Base-by-base conservation (phyloP, 1,139 yeast genomes). In the Debaryomycetaceae sp. region DNA sequence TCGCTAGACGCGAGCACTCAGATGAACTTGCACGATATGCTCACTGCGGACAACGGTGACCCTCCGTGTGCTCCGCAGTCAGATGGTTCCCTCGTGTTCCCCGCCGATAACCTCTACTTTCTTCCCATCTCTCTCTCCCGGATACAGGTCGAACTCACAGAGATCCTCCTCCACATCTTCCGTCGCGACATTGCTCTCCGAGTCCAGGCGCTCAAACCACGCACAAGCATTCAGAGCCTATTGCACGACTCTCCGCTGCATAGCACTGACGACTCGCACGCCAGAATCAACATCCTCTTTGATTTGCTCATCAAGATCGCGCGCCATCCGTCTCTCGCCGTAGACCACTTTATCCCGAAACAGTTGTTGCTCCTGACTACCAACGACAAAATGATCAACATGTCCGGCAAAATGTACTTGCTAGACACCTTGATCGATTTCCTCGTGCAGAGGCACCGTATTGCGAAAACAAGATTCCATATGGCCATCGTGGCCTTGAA, bases 281-380 rank as follows among this genome's bases (percentile, higher is more conserved):
- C 8, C 20, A 40, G 36, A 21, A 30, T 49, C 4, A 37, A 39
- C 12, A 44, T 75, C 25, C 55, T 79, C 16, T 61, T 63, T 30
- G 65, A 68, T 8, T 77, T 72, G 40, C 46, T 77, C 7, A 46
- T 58, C 20, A 61, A 66, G 13, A 55, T 77, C 0, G 58, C 67
- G 3, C 72, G 68, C 40, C 86, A 80, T 46, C 85, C 87, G 2
- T 73, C 78, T 23, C 53, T 79, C 26, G 46, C 79, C 24, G 86
- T 79, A 21, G 82, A 78, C 41, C 90, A 80, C 47, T 79, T 74
- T 41, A 74, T 79, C 45, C 85, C 90, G 10, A 71, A 75, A 37
- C 75, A 76, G 33, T 54, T 79, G 34, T 47, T 80, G 13, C 52
- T 77, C 24, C 68, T 73, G 73, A 82, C 77, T 37, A 62, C 79